Percentiles rank a stretch among this genome's conserved stretches.
phyloP scores from a whole-genome alignment of 1,284 basidiomycete species.

The Grifola frondosa region DNA sequence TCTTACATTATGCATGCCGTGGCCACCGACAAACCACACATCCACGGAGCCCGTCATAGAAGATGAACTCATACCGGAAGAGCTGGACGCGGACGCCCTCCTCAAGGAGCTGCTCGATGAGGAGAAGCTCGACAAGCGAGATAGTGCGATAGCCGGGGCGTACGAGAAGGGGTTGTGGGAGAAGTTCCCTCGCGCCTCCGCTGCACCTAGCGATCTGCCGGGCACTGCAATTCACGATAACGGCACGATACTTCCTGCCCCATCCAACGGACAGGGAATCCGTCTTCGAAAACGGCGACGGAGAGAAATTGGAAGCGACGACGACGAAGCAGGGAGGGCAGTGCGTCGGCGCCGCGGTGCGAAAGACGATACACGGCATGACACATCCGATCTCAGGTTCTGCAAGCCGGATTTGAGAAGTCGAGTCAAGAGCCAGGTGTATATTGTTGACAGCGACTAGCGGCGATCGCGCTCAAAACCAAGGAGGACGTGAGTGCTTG shows the following conservation, averaged over 20 bases:
- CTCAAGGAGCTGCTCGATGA: slow-evolving; percentile 49
- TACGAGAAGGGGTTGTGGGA: slow-evolving; percentile 35
- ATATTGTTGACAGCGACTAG: slow-evolving; percentile 26
- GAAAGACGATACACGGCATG: slow-evolving; percentile 5
- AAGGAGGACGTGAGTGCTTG: neutral
- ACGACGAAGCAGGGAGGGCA: slow-evolving; percentile 3
- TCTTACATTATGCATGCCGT: slow-evolving; percentile 21
- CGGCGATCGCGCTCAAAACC: neutral
- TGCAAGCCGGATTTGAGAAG: slow-evolving; percentile 16
- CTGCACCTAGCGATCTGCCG: too few relatives aligned
- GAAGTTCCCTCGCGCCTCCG: slow-evolving; percentile 4
- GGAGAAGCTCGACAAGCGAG: slow-evolving; percentile 41
- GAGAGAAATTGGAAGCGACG: slow-evolving; percentile 3
- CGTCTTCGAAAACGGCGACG: neutral
- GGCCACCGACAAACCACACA: slow-evolving; percentile 17
- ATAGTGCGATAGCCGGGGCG: slow-evolving; percentile 27
- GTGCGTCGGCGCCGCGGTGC: slow-evolving; percentile 6
- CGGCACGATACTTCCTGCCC: too few relatives aligned
- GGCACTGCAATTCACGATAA: too few relatives aligned
- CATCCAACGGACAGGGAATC: too few relatives aligned
- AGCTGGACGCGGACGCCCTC: slow-evolving; percentile 45
- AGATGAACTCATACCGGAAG: slow-evolving; percentile 36
- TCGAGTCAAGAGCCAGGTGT: slow-evolving; percentile 23
- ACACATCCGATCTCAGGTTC: slow-evolving; percentile 12
- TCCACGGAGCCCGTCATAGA: slow-evolving; percentile 15